Conservation (phyloP, 495 filamentous ascomycete species). For the Pyronema domesticum region DNA sequence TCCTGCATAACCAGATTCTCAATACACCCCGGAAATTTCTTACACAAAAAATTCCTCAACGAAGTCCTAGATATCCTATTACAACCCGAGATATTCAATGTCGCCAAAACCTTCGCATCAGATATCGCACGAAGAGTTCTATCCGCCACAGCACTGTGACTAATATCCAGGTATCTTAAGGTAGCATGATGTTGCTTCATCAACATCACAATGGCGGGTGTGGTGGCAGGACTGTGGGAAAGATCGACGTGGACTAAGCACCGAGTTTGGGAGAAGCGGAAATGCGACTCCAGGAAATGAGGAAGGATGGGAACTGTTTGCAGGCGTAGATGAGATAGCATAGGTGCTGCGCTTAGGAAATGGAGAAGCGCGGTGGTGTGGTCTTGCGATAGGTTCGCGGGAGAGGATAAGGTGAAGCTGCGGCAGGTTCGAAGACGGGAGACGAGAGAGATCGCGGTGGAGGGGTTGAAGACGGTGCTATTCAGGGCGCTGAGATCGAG, state of each 20-base stretch:
- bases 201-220: conserved; percentile 11
- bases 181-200: conserved; percentile 14
- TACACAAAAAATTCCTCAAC: conserved; percentile 11
- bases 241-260: conserved; percentile 15
- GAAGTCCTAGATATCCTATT: conserved; percentile 9
- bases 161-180: conserved; percentile 7
- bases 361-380: conserved; percentile 5
- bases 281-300: conserved; percentile 13
- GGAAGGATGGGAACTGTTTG: not conserved
- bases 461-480: conserved; percentile 10
- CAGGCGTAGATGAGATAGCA: not conserved
- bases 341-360: not conserved
- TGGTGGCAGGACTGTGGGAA: conserved; percentile 13
- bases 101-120: conserved; percentile 8
- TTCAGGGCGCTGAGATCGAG: conserved; percentile 14
- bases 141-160: conserved; percentile 18
- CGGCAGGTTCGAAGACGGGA: conserved; percentile 7
- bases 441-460: conserved; percentile 5
- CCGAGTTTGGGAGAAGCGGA: conserved; percentile 4
- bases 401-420: conserved; percentile 12
- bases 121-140: conserved; percentile 16
- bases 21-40: conserved; percentile 13
- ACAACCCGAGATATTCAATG: conserved; percentile 10
- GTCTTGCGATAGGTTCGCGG: not conserved
- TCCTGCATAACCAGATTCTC: conserved; percentile 9